A percentile compares a stretch with the other conserved stretches of the same genome.
Evolutionary conservation across 1,139 yeast species (phyloP).

Genomic region (Suhomyces yuchorum): DNA sequence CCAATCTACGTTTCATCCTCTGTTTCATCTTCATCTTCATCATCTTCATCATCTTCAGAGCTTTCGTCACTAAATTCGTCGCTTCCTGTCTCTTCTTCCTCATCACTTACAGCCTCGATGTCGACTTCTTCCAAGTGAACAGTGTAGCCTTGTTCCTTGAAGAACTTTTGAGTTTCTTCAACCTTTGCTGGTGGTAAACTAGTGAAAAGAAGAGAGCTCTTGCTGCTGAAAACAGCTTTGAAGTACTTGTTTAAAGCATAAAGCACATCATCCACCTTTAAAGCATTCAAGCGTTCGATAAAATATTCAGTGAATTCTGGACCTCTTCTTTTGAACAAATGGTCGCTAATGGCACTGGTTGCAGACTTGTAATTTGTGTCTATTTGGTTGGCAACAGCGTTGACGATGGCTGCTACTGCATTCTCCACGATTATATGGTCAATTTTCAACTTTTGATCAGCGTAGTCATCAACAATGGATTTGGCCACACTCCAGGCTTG

Average conservation of each 20-base stretch:
- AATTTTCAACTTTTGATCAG: constrained; percentile 52
- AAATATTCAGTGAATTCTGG: constrained; percentile 51
- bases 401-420: constrained; percentile 74
- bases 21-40: constrained; percentile 9
- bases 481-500: constrained; percentile 72
- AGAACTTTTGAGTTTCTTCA: constrained; percentile 48
- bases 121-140: constrained; percentile 58
- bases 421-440: constrained; percentile 66
- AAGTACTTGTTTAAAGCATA: constrained; percentile 60
- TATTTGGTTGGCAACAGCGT: constrained; percentile 66
- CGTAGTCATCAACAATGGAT: constrained; percentile 63
- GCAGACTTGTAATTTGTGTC: constrained; percentile 66
- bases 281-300: constrained; percentile 49
- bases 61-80: constrained; percentile 14
- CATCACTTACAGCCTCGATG: constrained; percentile 16
- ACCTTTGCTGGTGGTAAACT: constrained; percentile 73
- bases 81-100: constrained; percentile 24
- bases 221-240: constrained; percentile 58
- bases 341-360: constrained; percentile 62
- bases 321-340: constrained; percentile 68
- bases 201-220: constrained; percentile 61
- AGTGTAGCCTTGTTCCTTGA: constrained; percentile 58
- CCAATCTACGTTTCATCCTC: constrained; percentile 4
- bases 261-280: constrained; percentile 60
- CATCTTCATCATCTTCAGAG: constrained; percentile 8